A percentile compares a stretch with the other conserved stretches of the same genome.
Evolutionary conservation across 2,329 filamentous ascomycete species (phyloP).

Genomic region (Aspergillus pseudonomiae): DNA sequence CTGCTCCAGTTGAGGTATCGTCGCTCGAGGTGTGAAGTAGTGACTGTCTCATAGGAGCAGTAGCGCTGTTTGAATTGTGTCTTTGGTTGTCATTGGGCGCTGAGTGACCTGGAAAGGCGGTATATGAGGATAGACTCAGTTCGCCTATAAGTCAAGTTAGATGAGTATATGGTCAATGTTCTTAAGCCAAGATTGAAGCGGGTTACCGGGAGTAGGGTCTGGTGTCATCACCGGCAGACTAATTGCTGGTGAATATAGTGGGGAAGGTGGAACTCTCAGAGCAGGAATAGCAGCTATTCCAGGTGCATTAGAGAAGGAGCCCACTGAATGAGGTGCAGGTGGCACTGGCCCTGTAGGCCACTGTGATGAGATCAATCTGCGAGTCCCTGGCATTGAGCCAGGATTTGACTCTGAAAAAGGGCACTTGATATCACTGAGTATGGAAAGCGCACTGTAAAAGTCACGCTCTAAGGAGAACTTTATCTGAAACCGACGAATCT

Average conservation of each 20-base stretch:
- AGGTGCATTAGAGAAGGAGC: not conserved
- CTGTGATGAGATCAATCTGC: constrained; percentile 31
- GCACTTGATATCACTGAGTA: constrained; percentile 46
- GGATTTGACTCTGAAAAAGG: constrained; percentile 45
- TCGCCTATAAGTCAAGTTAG: constrained; percentile 5
- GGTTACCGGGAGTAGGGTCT: constrained; percentile 12
- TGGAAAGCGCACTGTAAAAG: constrained; percentile 44
- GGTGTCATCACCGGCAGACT: not conserved
- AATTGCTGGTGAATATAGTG: not conserved
- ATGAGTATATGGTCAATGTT: not conserved
- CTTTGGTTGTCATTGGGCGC: not conserved
- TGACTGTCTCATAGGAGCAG: not conserved
- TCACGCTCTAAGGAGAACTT: constrained; percentile 46
- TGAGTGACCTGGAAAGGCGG: not conserved
- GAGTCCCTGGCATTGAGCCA: constrained; percentile 22
- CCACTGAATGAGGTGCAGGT: constrained; percentile 9
- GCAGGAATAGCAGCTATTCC: constrained; percentile 4
- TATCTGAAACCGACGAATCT: constrained; percentile 51
- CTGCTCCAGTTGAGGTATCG: not conserved
- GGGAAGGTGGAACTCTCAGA: constrained; percentile 9
- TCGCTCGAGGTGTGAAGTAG: constrained; percentile 3
- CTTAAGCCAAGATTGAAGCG: not conserved
- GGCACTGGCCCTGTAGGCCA: constrained; percentile 23
- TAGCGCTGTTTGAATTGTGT: constrained; percentile 6
- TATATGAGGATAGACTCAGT: constrained; percentile 15